These are phyloP conservation scores for Pseudodiploospora longispora DNA, from an alignment of 2,329 filamentous ascomycete species.

Conservation along the genomic window DNA sequence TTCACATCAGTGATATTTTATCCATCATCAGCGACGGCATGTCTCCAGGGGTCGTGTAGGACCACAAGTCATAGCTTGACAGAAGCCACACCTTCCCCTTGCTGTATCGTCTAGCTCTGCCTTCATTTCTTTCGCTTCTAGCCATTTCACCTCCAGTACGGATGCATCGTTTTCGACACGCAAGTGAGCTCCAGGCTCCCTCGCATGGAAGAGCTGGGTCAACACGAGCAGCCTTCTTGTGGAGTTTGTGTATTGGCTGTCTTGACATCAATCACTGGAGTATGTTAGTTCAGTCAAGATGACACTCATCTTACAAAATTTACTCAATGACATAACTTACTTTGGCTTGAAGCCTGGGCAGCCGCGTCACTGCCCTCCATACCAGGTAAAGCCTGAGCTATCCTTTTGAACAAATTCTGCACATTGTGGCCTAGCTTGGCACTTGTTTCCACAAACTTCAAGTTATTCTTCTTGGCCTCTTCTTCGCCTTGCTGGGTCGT, in stretches of 20 bases:
- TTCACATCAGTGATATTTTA: slow-evolving; percentile 8
- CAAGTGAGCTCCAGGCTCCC: background rate
- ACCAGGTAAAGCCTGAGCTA: slow-evolving; percentile 92
- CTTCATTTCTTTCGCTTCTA: too few species aligned
- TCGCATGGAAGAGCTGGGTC: slow-evolving; percentile 8
- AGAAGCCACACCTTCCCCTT: background rate
- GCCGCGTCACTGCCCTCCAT: slow-evolving; percentile 89
- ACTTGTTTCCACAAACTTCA: slow-evolving; percentile 99
- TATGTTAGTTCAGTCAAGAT: background rate
- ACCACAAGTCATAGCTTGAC: background rate
- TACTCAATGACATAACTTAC: slow-evolving; percentile 41
- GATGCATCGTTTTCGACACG: background rate
- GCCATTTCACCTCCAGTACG: too few species aligned
- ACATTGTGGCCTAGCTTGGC: slow-evolving; percentile 98
- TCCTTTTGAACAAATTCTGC: slow-evolving; percentile 93
- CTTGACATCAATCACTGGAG: slow-evolving; percentile 84
- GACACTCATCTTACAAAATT: slow-evolving; percentile 1
- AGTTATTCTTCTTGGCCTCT: slow-evolving; percentile 92
- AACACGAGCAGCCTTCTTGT: slow-evolving; percentile 61
- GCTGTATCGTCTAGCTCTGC: background rate
- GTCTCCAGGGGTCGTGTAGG: slow-evolving; percentile 1
- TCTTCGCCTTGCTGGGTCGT: slow-evolving; percentile 95
- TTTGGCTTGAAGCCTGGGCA: slow-evolving; percentile 65
- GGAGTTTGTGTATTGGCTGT: slow-evolving; percentile 62
- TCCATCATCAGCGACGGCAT: slow-evolving; percentile 14